Percentiles rank a stretch among this genome's conserved stretches.
phyloP scores from a whole-genome alignment of 768 basidiomycete genomes.

The Leccinum subtestaceum region DNA sequence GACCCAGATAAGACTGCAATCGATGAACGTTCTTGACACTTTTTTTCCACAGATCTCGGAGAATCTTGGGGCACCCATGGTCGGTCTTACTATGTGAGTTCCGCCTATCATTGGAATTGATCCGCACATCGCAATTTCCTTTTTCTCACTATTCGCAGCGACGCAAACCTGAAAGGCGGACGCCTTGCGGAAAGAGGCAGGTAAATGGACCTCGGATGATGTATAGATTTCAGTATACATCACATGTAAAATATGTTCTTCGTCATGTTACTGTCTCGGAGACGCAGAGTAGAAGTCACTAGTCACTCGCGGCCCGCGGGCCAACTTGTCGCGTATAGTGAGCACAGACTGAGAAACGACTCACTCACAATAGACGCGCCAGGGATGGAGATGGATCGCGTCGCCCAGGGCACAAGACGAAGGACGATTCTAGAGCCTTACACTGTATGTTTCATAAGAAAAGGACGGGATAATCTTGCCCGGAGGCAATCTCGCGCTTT shows the following conservation, averaged over 20 bases:
- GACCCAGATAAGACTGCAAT: background rate
- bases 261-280: slow-evolving; percentile 23
- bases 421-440: slow-evolving; percentile 43
- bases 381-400: slow-evolving; percentile 52
- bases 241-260: slow-evolving; percentile 35
- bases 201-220: slow-evolving; percentile 34
- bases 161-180: slow-evolving; percentile 68
- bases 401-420: slow-evolving; percentile 48
- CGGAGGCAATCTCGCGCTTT: too few relatives aligned
- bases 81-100: slow-evolving; percentile 82
- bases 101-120: background rate
- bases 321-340: too few relatives aligned
- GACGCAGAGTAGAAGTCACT: slow-evolving; percentile 10
- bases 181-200: slow-evolving; percentile 65
- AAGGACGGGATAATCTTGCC: too few relatives aligned
- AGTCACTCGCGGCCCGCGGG: too few relatives aligned
- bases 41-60: slow-evolving; percentile 58
- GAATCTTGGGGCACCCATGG: slow-evolving; percentile 89
- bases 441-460: too few relatives aligned
- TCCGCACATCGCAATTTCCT: background rate
- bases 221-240: slow-evolving; percentile 10
- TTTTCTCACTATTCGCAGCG: slow-evolving; percentile 38
- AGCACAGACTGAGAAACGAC: background rate
- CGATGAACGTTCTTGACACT: background rate
- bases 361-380: slow-evolving; percentile 58